Evolutionary conservation across 2,329 filamentous ascomycete genomes (phyloP).

Genomic region (Aspergillus sp.): DNA sequence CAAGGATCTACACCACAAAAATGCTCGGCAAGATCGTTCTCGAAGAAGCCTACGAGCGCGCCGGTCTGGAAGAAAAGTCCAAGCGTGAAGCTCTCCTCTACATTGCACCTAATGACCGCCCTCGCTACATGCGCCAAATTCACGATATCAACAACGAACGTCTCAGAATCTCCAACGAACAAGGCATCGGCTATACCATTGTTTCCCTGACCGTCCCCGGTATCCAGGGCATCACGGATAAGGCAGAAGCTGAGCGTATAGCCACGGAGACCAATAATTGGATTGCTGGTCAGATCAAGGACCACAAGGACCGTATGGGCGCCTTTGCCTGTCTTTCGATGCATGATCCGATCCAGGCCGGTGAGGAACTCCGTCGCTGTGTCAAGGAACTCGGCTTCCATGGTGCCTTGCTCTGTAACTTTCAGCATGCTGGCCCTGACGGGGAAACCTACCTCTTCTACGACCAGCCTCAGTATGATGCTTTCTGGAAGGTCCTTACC

Average conservation of each 20-base stretch:
- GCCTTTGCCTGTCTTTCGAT: conserved; percentile 41
- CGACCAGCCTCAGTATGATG: conserved; percentile 53
- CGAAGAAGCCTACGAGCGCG: conserved; percentile 59
- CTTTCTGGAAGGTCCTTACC: conserved; percentile 56
- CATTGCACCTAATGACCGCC: conserved; percentile 44
- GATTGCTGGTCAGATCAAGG: conserved; percentile 39
- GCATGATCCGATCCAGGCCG: conserved; percentile 38
- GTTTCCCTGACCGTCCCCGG: conserved; percentile 47
- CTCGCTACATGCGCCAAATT: conserved; percentile 24
- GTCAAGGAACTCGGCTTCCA: conserved; percentile 58
- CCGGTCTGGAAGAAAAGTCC: conserved; percentile 51
- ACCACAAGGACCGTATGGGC: conserved; percentile 38
- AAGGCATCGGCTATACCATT: conserved; percentile 46
- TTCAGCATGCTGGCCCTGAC: conserved; percentile 53
- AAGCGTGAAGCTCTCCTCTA: not conserved
- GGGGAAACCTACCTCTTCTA: conserved; percentile 62
- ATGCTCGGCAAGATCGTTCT: conserved; percentile 60
- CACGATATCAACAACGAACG: conserved; percentile 39
- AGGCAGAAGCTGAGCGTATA: conserved; percentile 38
- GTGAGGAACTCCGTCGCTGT: conserved; percentile 39
- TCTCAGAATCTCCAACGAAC: conserved; percentile 31
- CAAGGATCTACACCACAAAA: not conserved
- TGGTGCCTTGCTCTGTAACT: conserved; percentile 59
- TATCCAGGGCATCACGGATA: conserved; percentile 44
- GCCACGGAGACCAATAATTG: conserved; percentile 46